Evolutionary conservation across 495 filamentous ascomycete species (phyloP).

Genomic region (Lasiosphaeris hirsuta): DNA sequence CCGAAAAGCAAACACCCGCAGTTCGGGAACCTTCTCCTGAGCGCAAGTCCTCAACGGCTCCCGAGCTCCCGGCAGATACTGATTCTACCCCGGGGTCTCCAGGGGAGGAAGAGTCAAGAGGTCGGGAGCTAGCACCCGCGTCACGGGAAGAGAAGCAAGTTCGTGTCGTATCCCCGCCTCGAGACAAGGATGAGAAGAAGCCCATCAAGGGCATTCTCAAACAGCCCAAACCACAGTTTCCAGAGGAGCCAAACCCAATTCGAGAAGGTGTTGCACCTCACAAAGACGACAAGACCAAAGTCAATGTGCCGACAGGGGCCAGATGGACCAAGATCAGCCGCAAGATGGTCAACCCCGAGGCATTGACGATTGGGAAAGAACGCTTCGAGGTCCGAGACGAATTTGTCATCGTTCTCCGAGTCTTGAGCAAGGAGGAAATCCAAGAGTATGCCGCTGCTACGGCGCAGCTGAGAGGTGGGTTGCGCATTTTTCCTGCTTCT

Average conservation of each 20-base stretch:
- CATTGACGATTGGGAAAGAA: constrained; percentile 71
- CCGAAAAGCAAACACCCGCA: constrained; percentile 16
- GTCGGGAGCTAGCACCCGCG: constrained; percentile 31
- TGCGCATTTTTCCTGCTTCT: constrained; percentile 5
- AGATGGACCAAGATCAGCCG: constrained; percentile 89
- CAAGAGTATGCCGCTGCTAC: constrained; percentile 74
- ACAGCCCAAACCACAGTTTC: constrained; percentile 68
- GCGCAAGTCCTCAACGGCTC: constrained; percentile 15
- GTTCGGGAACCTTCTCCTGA: constrained; percentile 31
- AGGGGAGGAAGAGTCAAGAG: constrained; percentile 37
- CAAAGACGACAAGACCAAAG: constrained; percentile 73
- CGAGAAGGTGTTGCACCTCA: constrained; percentile 84
- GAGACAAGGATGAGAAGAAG: constrained; percentile 43
- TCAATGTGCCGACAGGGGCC: constrained; percentile 69
- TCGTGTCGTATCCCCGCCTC: constrained; percentile 55
- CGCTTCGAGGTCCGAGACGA: constrained; percentile 77
- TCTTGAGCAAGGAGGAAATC: constrained; percentile 77
- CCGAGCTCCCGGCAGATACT: constrained; percentile 19
- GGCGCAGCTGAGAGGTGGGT: constrained; percentile 69
- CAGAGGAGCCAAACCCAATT: constrained; percentile 72
- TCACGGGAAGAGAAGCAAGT: constrained; percentile 41
- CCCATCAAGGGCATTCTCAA: constrained; percentile 57
- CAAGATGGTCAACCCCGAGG: constrained; percentile 76
- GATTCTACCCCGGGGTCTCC: constrained; percentile 22
- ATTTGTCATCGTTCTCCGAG: constrained; percentile 80